Percentiles rank a stretch among this genome's conserved stretches.
Conservation (phyloP, 1,284 basidiomycete genomes). For the Leccinum pallidistipes region DNA sequence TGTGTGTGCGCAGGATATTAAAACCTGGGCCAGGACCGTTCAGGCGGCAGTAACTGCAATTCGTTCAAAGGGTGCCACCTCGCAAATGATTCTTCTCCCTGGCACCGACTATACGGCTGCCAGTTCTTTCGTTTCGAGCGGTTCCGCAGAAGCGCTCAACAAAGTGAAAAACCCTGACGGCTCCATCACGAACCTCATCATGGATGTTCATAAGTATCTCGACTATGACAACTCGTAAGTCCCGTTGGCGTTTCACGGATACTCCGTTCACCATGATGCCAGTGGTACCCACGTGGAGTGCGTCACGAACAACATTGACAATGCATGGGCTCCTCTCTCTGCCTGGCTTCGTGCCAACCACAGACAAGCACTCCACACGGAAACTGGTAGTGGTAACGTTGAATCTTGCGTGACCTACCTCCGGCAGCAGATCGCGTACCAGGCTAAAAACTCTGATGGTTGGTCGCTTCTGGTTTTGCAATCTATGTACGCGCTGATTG, state of each 20-base stretch:
- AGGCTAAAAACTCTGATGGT: conserved; percentile 53
- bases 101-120: conserved; percentile 55
- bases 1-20: conserved; percentile 35
- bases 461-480: not conserved
- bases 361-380: conserved; percentile 61
- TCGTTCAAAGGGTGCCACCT: conserved; percentile 44
- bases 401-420: conserved; percentile 48
- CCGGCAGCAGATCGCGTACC: conserved; percentile 51
- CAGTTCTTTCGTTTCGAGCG: conserved; percentile 51
- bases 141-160: conserved; percentile 51
- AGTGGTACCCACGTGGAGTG: conserved; percentile 35
- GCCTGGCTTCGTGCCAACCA: conserved; percentile 50
- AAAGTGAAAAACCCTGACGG: conserved; percentile 56
- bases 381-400: conserved; percentile 60
- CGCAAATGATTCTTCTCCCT: conserved; percentile 55
- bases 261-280: conserved; percentile 15
- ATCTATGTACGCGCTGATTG: conserved; percentile 6
- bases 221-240: conserved; percentile 54
- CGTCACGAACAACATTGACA: conserved; percentile 52
- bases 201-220: conserved; percentile 68
- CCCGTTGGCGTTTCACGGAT: conserved; percentile 4
- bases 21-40: conserved; percentile 37
- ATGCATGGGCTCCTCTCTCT: conserved; percentile 48
- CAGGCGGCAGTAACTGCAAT: conserved; percentile 59
- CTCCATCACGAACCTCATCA: conserved; percentile 47